Evolutionary conservation across 2,329 filamentous ascomycete species (phyloP).

Genomic region (Graphium sp.): DNA sequence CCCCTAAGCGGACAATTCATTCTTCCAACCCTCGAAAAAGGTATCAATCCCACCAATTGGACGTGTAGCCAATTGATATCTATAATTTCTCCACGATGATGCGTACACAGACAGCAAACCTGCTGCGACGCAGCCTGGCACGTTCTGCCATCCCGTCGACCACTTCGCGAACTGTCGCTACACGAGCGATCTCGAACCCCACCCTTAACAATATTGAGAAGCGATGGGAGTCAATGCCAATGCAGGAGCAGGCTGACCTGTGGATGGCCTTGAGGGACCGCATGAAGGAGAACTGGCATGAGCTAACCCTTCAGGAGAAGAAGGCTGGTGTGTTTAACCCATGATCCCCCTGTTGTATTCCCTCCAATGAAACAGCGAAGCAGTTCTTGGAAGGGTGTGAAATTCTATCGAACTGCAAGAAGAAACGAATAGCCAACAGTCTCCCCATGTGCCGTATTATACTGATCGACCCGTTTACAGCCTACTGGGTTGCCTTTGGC

Average conservation of each 20-base stretch:
- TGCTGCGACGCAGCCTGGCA: constrained; percentile 31
- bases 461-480: constrained; percentile 28
- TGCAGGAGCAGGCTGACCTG: constrained; percentile 96
- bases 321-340: constrained; percentile 70
- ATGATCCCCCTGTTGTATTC: not conserved
- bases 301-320: constrained; percentile 94
- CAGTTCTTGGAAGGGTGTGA: not conserved
- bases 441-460: no score
- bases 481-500: constrained; percentile 98
- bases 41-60: constrained; percentile 1
- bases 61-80: not conserved
- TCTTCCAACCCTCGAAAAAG: constrained; percentile 1
- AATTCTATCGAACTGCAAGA: not conserved
- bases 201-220: constrained; percentile 97
- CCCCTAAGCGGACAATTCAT: not conserved
- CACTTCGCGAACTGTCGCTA: constrained; percentile 40
- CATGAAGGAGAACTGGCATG: constrained; percentile 96
- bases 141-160: constrained; percentile 24
- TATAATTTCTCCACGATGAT: constrained; percentile 24
- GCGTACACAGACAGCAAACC: constrained; percentile 30
- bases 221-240: constrained; percentile 95
- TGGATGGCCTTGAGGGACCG: constrained; percentile 98
- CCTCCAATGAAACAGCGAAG: no score
- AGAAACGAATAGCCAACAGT: no score
- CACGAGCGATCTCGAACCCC: constrained; percentile 94